These are phyloP conservation scores for Syzygium aqueum DNA, from an alignment of 345 rosid species.

Conservation along the genomic window DNA sequence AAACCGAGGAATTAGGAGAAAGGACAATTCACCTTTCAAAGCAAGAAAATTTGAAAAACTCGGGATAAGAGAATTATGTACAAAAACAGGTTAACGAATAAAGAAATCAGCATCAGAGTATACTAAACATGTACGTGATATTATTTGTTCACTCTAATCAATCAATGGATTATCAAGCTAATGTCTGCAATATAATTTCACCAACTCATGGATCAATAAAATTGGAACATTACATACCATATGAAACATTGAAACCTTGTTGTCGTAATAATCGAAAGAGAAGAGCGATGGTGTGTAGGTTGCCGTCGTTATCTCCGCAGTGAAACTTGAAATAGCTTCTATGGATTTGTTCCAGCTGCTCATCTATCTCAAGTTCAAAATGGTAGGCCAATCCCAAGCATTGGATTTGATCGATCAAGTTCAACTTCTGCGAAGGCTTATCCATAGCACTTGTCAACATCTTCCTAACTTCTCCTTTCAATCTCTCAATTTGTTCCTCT, in stretches of 20 bases:
- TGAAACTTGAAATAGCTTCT: not conserved
- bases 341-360: not conserved
- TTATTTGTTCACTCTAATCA: not conserved
- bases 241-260: conserved; percentile 6
- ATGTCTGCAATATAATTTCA: not conserved
- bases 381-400: conserved; percentile 16
- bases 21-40: not conserved
- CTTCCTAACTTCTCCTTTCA: conserved; percentile 14
- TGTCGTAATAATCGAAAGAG: conserved; percentile 20
- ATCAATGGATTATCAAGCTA: not conserved
- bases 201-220: not conserved
- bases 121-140: not conserved
- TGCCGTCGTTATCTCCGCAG: not conserved
- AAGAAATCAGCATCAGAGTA: not conserved
- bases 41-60: not conserved
- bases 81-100: not conserved
- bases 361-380: conserved; percentile 10
- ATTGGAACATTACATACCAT: conserved; percentile 3
- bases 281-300: conserved; percentile 7
- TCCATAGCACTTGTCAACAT: not conserved
- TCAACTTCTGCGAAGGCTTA: not conserved
- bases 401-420: conserved; percentile 18
- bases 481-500: not conserved
- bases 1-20: not conserved
- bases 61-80: not conserved